Evolutionary conservation across 1,284 basidiomycete genomes (phyloP), one percentile per base, ranked within the genome.

Genomic region (Veloboletus limbatus): DNA sequence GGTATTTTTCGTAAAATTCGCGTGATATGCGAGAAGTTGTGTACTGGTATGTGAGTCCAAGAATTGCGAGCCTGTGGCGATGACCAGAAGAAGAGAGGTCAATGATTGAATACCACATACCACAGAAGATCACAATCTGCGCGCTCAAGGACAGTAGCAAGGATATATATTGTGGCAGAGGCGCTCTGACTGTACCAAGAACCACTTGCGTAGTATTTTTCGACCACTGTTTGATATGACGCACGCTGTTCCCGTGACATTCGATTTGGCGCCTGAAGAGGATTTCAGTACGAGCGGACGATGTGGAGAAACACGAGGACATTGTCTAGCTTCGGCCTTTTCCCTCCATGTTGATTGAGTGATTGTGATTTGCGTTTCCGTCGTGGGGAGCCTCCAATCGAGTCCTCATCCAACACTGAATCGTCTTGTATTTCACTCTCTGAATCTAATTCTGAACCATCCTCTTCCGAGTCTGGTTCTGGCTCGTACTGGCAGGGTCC

Each of bases 1-100:
- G 86, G 60, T 84, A 88, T 52, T 74, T 76, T 54, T 97, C 92
- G 69, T 99, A 99, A 37, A 77, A 77, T 25, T 85, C 81, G 40
- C 92, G 82, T 53, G 95, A 90, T 72, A 98, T 93, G 56, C 86
- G 83, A 37, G 89, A 84, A 13, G 89, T 82, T 25, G 81, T 79
- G 67, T 97, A 99, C 71, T 99, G 97, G 61, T 85, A 85, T 9
- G 97, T 98, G 18, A 98, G 76, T 17, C 93, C 94, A 37, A 99
- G 77, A 49, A 99, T 94, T 14, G 95, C 93, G 36, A 96, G 78
- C 92, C 90, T 93, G 62, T 16, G 8, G 32, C 5, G 11, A 35
- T 49, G 33, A 48, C 11, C 11, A 53, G 33, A 43, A 24, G 40
- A 38, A 17, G 25, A 21, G 10, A 11, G 17, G 8, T 14, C 9